A percentile compares a stretch with the other conserved stretches of the same genome.
Conservation (phyloP, 495 filamentous ascomycete genomes). For the Penicillium flavigenum region DNA sequence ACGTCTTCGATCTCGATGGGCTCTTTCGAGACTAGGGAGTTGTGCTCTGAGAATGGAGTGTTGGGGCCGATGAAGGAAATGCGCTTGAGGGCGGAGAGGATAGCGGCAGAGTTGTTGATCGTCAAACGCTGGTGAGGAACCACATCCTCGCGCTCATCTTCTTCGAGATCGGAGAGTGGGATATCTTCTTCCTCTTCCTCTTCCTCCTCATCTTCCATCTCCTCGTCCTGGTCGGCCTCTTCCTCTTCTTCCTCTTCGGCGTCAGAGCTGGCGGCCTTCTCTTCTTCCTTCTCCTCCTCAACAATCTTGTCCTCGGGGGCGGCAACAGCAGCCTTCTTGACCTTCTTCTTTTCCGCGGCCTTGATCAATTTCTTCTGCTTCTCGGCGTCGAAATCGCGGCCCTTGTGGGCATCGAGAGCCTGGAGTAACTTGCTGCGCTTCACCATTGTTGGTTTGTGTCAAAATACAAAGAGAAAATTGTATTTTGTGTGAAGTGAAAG, state of each 20-base stretch:
- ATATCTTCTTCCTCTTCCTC: constrained; percentile 64
- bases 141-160: constrained; percentile 80
- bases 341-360: constrained; percentile 53
- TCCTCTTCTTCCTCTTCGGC: constrained; percentile 31
- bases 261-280: constrained; percentile 17
- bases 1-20: constrained; percentile 62
- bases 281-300: constrained; percentile 30
- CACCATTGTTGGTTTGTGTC: constrained; percentile 44
- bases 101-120: constrained; percentile 92
- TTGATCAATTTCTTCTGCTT: constrained; percentile 61
- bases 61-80: constrained; percentile 63
- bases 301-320: constrained; percentile 33
- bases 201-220: constrained; percentile 43
- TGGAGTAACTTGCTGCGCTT: constrained; percentile 65
- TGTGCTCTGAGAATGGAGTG: constrained; percentile 65
- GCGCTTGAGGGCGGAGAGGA: constrained; percentile 71
- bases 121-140: constrained; percentile 89
- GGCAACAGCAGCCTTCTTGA: constrained; percentile 38
- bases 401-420: constrained; percentile 66
- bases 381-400: constrained; percentile 66
- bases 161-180: constrained; percentile 79
- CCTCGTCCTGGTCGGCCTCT: constrained; percentile 36
- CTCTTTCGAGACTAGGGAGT: constrained; percentile 55
- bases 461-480: constrained; percentile 17
- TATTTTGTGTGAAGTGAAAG: constrained; percentile 17